A percentile compares a stretch with the other conserved stretches of the same genome.
Evolutionary conservation across 768 basidiomycete genomes (phyloP).

Genomic region (Podaxis rugospora): DNA sequence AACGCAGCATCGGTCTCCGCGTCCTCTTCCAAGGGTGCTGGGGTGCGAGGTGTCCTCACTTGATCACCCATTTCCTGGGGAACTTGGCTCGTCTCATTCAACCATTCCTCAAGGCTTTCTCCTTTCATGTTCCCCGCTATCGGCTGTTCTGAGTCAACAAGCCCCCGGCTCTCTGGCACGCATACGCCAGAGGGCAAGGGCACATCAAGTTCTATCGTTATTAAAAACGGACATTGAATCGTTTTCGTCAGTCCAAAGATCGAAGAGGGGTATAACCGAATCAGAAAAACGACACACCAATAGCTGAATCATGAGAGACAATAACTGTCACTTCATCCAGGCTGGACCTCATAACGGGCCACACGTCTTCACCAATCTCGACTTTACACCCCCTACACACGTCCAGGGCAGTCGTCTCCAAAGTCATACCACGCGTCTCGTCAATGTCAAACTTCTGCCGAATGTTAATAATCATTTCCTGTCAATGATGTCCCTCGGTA

Average conservation of each 20-base stretch:
- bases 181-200: not conserved
- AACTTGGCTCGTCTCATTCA: not conserved
- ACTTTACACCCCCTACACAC: slow-evolving; percentile 23
- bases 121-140: not conserved
- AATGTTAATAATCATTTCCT: slow-evolving; percentile 21
- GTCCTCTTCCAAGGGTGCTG: no score
- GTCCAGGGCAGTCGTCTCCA: slow-evolving; percentile 24
- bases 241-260: no score
- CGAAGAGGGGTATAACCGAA: not conserved
- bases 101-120: not conserved
- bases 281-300: not conserved
- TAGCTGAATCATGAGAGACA: not conserved
- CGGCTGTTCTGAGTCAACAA: not conserved
- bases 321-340: slow-evolving; percentile 26
- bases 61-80: not conserved
- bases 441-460: slow-evolving; percentile 17
- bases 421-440: slow-evolving; percentile 1
- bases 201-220: not conserved
- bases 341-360: slow-evolving; percentile 18
- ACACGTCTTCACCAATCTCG: slow-evolving; percentile 28
- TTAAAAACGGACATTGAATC: no score
- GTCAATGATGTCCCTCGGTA: no score
- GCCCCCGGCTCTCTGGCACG: not conserved
- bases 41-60: no score
- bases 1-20: not conserved